These are phyloP conservation scores for Candida sanyaensis DNA, from an alignment of 1,139 yeast genomes.

Conservation along the genomic window DNA sequence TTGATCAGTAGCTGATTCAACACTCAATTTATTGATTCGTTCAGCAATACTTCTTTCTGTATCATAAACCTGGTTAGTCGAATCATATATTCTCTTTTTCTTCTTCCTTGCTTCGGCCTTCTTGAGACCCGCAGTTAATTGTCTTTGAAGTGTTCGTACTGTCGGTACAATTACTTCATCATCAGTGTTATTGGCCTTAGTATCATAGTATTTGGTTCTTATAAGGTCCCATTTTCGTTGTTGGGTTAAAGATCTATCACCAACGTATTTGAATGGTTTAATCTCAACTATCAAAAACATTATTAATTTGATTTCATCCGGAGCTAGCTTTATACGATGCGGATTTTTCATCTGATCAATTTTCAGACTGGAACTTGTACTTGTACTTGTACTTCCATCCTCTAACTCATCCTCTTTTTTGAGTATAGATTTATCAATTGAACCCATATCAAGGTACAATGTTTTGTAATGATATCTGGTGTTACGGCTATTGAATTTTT, in stretches of 20 bases:
- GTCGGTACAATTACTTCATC: slow-evolving; percentile 29
- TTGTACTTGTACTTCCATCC: not conserved
- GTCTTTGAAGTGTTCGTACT: slow-evolving; percentile 39
- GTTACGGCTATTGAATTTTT: not conserved
- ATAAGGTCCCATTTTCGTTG: slow-evolving; percentile 40
- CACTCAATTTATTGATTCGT: not conserved
- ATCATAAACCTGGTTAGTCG: slow-evolving; percentile 16
- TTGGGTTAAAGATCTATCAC: slow-evolving; percentile 34
- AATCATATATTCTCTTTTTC: slow-evolving; percentile 4
- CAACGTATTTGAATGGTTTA: slow-evolving; percentile 41
- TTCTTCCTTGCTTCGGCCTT: slow-evolving; percentile 20
- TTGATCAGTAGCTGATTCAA: not conserved
- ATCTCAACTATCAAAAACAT: slow-evolving; percentile 31
- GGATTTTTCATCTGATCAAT: slow-evolving; percentile 12
- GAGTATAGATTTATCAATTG: slow-evolving; percentile 1
- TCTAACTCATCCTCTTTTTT: not conserved
- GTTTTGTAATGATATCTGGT: too few relatives aligned
- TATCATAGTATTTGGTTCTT: slow-evolving; percentile 26
- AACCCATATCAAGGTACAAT: not conserved
- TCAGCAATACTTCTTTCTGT: slow-evolving; percentile 14
- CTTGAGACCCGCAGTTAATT: slow-evolving; percentile 34
- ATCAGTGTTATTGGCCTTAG: slow-evolving; percentile 16
- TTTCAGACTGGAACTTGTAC: not conserved
- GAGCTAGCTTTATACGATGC: slow-evolving; percentile 29
- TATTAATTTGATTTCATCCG: slow-evolving; percentile 31